A percentile compares a stretch with the other conserved stretches of the same genome.
These are phyloP conservation scores for Microsporum audouinii DNA, from an alignment of 2,329 filamentous ascomycete genomes.

Conservation along the genomic window DNA sequence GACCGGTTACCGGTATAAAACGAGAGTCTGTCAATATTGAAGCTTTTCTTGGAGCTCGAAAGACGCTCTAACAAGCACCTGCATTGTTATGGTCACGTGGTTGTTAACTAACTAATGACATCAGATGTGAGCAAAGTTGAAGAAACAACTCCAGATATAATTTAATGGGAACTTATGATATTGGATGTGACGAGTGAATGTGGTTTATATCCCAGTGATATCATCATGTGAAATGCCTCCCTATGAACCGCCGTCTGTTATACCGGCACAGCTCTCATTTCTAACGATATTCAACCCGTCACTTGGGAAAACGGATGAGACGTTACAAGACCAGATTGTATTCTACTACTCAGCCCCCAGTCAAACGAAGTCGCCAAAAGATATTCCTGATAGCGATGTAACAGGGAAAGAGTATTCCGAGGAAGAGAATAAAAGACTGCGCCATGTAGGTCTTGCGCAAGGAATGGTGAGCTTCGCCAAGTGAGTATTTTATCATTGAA, in stretches of 20 bases:
- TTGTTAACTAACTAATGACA: neutral
- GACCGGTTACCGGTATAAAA: neutral
- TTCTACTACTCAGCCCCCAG: conserved; percentile 63
- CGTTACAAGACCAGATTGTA: conserved; percentile 70
- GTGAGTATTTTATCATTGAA: conserved; percentile 31
- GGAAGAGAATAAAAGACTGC: conserved; percentile 71
- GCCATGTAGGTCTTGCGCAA: conserved; percentile 91
- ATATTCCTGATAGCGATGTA: conserved; percentile 17
- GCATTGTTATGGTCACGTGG: neutral
- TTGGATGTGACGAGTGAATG: neutral
- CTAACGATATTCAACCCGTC: conserved; percentile 91
- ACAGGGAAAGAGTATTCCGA: conserved; percentile 30
- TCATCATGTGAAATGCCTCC: conserved; percentile 27
- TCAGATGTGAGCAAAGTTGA: neutral
- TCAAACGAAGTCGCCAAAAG: conserved; percentile 18
- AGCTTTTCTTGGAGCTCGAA: neutral
- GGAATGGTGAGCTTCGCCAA: conserved; percentile 87
- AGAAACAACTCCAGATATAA: neutral
- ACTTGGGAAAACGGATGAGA: conserved; percentile 60
- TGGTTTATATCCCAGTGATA: conserved; percentile 2
- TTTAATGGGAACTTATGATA: too few species aligned
- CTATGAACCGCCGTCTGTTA: conserved; percentile 33
- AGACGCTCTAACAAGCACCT: neutral
- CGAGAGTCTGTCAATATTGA: neutral
- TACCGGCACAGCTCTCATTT: conserved; percentile 78